Evolutionary conservation across 2,329 filamentous ascomycete genomes (phyloP).

Genomic region (Penicillium sp.): DNA sequence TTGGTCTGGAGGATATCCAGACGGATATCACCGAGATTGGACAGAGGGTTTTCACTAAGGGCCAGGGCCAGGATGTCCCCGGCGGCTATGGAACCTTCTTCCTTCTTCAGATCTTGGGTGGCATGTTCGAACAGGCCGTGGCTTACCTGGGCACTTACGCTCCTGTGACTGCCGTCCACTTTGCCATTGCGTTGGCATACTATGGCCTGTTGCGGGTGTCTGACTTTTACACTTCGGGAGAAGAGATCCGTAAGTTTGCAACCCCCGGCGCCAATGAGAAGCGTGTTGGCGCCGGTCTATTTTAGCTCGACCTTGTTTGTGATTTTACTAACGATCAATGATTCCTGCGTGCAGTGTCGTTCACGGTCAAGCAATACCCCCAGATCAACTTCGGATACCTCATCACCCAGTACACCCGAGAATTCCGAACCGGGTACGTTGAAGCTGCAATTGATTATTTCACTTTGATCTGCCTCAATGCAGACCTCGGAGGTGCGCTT

Average conservation of each 20-base stretch:
- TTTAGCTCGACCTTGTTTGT: neutral
- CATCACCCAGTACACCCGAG: conserved; percentile 91
- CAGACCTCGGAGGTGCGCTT: conserved; percentile 72
- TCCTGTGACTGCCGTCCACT: conserved; percentile 92
- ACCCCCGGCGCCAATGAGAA: neutral
- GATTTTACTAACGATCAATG: neutral
- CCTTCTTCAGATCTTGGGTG: conserved; percentile 84
- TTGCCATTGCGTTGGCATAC: conserved; percentile 83
- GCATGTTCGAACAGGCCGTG: conserved; percentile 92
- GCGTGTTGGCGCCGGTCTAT: neutral
- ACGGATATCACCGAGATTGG: conserved; percentile 85
- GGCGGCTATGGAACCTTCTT: conserved; percentile 89
- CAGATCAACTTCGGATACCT: conserved; percentile 95
- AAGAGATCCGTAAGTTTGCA: conserved; percentile 60
- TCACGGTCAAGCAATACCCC: conserved; percentile 56
- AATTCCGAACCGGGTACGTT: conserved; percentile 89
- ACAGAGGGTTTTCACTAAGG: conserved; percentile 84
- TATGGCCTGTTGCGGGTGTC: conserved; percentile 88
- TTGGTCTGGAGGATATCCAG: conserved; percentile 69
- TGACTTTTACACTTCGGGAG: conserved; percentile 72
- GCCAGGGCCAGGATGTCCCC: conserved; percentile 74
- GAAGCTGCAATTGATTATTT: conserved; percentile 93
- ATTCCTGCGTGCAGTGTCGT: conserved; percentile 50
- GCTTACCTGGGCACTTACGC: conserved; percentile 89
- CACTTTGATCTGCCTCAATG: conserved; percentile 85